Percentiles rank a stretch among this genome's conserved stretches.
Conservation (phyloP, 169 alveolate genomes). For the Plasmodium chabaudi region DNA sequence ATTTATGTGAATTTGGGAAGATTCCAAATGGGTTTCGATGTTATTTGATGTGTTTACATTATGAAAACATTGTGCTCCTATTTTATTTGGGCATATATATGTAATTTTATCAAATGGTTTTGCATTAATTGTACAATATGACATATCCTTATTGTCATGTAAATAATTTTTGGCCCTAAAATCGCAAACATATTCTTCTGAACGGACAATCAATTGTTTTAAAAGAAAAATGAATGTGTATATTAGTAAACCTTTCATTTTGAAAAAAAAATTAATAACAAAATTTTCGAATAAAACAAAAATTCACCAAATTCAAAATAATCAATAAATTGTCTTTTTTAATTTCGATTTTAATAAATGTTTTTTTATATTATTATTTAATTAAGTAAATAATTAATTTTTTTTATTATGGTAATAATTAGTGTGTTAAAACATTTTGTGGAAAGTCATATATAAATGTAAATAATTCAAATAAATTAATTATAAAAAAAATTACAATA, state of each 20-base stretch:
- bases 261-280: neutral
- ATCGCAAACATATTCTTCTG: constrained; percentile 45
- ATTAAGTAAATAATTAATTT: too few species aligned
- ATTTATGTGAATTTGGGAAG: constrained; percentile 15
- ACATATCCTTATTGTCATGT: neutral
- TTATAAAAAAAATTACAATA: too few species aligned
- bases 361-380: too few species aligned
- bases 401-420: too few species aligned
- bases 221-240: constrained; percentile 7
- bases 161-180: constrained; percentile 35
- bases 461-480: too few species aligned
- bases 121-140: constrained; percentile 25
- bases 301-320: neutral
- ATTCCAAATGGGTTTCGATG: neutral
- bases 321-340: too few species aligned
- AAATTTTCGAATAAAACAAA: constrained; percentile 9
- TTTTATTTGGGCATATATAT: constrained; percentile 42
- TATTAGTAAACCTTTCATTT: constrained; percentile 1
- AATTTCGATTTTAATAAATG: too few species aligned
- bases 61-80: constrained; percentile 41
- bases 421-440: too few species aligned
- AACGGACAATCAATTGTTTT: neutral
- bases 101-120: constrained; percentile 55
- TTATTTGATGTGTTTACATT: constrained; percentile 12
- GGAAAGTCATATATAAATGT: too few species aligned